These are phyloP conservation scores for Chloris gayana DNA, from an alignment of 176 grass and related monocot species.

Conservation along the genomic window DNA sequence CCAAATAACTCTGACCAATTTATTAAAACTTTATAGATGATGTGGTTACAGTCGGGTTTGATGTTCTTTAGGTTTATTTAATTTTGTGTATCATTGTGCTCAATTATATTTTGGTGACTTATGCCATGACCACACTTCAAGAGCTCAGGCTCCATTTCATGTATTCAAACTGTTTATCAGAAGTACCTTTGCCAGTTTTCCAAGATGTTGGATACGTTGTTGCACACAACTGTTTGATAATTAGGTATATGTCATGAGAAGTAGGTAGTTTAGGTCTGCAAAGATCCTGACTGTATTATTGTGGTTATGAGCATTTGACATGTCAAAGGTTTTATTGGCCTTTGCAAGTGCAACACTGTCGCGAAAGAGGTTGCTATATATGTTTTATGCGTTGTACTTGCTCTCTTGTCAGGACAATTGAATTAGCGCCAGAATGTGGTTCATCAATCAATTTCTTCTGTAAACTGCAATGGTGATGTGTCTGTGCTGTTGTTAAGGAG, in stretches of 20 bases:
- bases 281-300: background rate
- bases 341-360: background rate
- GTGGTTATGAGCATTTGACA: background rate
- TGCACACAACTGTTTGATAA: too few relatives aligned
- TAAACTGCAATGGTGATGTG: background rate
- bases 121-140: background rate
- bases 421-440: background rate
- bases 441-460: background rate
- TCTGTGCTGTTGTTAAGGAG: background rate
- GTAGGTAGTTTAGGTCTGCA: background rate
- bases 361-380: background rate
- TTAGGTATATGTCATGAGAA: too few relatives aligned
- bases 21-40: background rate
- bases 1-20: background rate
- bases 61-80: background rate
- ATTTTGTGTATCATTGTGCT: background rate
- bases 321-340: background rate
- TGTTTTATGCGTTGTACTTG: background rate
- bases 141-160: background rate
- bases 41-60: background rate
- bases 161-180: too few relatives aligned
- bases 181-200: too few relatives aligned
- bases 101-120: background rate
- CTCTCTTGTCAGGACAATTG: background rate
- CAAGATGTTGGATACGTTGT: too few relatives aligned